Percentiles rank a stretch among this genome's conserved stretches.
phyloP scores from a whole-genome alignment of 2,329 filamentous ascomycete species.

The Calcarisporium arbuscula region DNA sequence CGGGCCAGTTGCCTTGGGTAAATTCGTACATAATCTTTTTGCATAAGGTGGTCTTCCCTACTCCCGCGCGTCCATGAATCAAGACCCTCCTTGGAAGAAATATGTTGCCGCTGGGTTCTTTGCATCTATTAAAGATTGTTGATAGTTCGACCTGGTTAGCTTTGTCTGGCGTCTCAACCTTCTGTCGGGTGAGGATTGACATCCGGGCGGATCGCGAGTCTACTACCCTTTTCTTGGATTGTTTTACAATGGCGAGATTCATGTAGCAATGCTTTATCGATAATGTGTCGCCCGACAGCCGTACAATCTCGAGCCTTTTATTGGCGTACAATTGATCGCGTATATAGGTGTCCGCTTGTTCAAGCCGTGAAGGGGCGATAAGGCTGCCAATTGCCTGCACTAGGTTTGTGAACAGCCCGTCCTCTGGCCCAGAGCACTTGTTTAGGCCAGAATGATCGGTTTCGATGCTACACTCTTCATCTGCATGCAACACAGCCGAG shows the following conservation, averaged over 20 bases:
- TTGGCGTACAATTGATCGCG: constrained; percentile 15
- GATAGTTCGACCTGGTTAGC: constrained; percentile 16
- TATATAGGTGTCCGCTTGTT: constrained; percentile 15
- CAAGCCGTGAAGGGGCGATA: too few relatives aligned
- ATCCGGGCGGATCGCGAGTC: constrained; percentile 14
- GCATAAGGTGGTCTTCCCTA: constrained; percentile 35
- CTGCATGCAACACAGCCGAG: constrained; percentile 5
- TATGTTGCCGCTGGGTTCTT: constrained; percentile 8
- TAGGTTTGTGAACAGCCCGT: constrained; percentile 6
- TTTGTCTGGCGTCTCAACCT: constrained; percentile 16
- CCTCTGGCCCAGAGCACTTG: constrained; percentile 7
- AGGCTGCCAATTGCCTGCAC: too few relatives aligned
- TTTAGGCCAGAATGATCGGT: constrained; percentile 15
- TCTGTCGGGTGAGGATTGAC: constrained; percentile 21
- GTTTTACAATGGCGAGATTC: constrained; percentile 30
- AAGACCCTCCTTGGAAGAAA: too few relatives aligned
- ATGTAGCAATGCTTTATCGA: constrained; percentile 32
- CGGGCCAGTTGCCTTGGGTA: constrained; percentile 9
- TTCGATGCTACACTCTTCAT: constrained; percentile 1
- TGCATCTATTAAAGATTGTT: constrained; percentile 20
- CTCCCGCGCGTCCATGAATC: constrained; percentile 29
- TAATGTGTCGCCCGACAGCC: constrained; percentile 26
- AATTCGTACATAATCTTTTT: constrained; percentile 34
- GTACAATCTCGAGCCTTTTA: constrained; percentile 22
- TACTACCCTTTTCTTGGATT: constrained; percentile 6